A percentile compares a stretch with the other conserved stretches of the same genome.
phyloP scores from a whole-genome alignment of 2,329 filamentous ascomycete species.

The Hypomyces perniciosus region DNA sequence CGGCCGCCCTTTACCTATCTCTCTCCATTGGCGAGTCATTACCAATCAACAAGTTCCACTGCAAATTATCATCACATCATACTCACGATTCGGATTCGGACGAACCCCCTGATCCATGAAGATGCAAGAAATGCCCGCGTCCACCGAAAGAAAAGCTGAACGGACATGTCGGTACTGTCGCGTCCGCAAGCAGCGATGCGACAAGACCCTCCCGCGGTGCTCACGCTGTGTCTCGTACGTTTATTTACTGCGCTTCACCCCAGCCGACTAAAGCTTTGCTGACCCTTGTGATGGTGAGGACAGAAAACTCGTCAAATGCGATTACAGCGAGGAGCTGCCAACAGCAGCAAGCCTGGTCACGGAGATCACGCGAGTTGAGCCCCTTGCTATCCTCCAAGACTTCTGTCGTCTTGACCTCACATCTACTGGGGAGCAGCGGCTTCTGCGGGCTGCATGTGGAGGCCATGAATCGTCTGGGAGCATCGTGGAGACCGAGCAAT shows the following conservation, averaged over 20 bases:
- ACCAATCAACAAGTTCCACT: not conserved
- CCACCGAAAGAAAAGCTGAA: not conserved
- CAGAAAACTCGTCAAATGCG: conserved; percentile 1
- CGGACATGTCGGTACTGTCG: conserved; percentile 1
- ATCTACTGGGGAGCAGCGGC: conserved; percentile 2
- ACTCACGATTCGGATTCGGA: too few species aligned
- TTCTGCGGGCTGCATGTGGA: conserved; percentile 1
- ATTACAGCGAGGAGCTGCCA: not conserved
- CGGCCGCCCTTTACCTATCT: not conserved
- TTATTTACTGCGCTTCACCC: not conserved
- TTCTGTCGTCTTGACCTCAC: conserved; percentile 6
- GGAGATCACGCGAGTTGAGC: not conserved
- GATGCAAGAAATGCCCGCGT: not conserved
- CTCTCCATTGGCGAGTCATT: not conserved
- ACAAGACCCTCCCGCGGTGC: conserved; percentile 1
- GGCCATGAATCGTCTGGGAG: not conserved
- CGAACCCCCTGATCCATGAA: too few species aligned
- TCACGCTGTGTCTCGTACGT: conserved; percentile 6
- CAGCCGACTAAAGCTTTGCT: not conserved
- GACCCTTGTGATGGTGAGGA: not conserved
- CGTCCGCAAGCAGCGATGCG: conserved; percentile 6
- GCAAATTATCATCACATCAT: too few species aligned
- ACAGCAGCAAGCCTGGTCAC: not conserved
- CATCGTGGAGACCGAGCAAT: not conserved
- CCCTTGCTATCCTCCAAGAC: not conserved